Evolutionary conservation across 768 basidiomycete genomes (phyloP).

Genomic region (Collybiopsis luxurians): DNA sequence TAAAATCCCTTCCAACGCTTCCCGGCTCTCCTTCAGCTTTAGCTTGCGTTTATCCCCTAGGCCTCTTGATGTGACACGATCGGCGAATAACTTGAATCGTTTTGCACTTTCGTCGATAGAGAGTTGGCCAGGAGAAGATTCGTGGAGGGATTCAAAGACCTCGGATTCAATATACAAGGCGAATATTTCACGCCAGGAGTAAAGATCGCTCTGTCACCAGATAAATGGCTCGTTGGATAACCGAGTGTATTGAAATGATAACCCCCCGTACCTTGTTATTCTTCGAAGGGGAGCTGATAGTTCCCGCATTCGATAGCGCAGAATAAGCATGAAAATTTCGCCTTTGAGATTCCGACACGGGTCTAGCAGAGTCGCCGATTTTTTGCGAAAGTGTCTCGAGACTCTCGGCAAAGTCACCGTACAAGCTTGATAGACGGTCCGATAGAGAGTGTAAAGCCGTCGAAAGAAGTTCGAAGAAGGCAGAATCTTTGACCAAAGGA

Average conservation of each 20-base stretch:
- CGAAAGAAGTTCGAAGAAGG: conserved; percentile 76
- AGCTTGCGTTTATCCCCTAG: conserved; percentile 54
- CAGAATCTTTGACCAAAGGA: conserved; percentile 74
- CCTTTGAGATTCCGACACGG: conserved; percentile 35
- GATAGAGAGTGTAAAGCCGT: conserved; percentile 54
- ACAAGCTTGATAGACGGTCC: conserved; percentile 47
- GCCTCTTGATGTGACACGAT: conserved; percentile 53
- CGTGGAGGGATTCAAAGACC: conserved; percentile 75
- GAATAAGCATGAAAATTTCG: conserved; percentile 45
- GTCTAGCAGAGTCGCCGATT: conserved; percentile 41
- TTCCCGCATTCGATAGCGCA: conserved; percentile 34
- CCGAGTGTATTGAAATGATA: too few relatives aligned
- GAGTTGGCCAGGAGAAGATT: conserved; percentile 65
- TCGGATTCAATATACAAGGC: conserved; percentile 82
- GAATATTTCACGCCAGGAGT: conserved; percentile 89
- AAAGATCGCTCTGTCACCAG: conserved; percentile 57
- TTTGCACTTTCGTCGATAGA: conserved; percentile 67
- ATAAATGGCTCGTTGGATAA: too few relatives aligned
- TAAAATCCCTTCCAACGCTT: conserved; percentile 68
- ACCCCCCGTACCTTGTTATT: conserved; percentile 17
- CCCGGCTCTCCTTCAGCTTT: conserved; percentile 51
- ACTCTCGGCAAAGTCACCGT: conserved; percentile 45
- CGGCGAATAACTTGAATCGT: conserved; percentile 61
- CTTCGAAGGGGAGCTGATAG: conserved; percentile 23
- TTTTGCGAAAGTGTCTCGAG: conserved; percentile 32